A percentile compares a stretch with the other conserved stretches of the same genome.
Conservation (phyloP, 75 land plant genomes). For the Pinus albicaulis region DNA sequence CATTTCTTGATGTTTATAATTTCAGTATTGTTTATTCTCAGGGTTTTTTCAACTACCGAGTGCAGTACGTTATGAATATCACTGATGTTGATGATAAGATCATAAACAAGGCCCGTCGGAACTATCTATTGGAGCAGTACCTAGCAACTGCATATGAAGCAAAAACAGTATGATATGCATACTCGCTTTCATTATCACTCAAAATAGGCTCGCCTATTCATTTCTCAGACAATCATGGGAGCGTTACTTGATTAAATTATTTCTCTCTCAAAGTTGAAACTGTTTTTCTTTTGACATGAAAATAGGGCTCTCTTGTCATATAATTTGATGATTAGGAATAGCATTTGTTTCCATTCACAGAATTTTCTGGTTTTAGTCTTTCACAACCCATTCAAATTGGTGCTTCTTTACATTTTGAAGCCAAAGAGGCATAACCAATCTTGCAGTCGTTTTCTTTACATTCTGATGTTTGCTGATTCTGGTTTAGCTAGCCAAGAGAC, state of each 20-base stretch:
- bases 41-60: constrained; percentile 39
- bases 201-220: neutral
- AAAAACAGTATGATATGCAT: constrained; percentile 12
- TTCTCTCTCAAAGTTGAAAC: too few relatives aligned
- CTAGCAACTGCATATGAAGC: constrained; percentile 11
- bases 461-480: neutral
- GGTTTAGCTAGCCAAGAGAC: neutral
- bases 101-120: constrained; percentile 39
- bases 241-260: too few relatives aligned
- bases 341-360: neutral
- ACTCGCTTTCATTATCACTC: neutral
- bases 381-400: too few relatives aligned
- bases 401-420: too few relatives aligned
- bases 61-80: constrained; percentile 47
- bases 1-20: neutral
- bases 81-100: constrained; percentile 59
- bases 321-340: too few relatives aligned
- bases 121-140: constrained; percentile 32
- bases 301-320: too few relatives aligned
- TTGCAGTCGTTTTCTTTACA: neutral
- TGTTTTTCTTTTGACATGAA: too few relatives aligned
- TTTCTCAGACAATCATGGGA: neutral
- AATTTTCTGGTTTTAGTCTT: neutral
- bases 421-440: too few relatives aligned
- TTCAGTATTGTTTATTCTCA: constrained; percentile 9